Evolutionary conservation across 148 eudicot genomes (phyloP).

Genomic region (Vaccinium myrtillus): DNA sequence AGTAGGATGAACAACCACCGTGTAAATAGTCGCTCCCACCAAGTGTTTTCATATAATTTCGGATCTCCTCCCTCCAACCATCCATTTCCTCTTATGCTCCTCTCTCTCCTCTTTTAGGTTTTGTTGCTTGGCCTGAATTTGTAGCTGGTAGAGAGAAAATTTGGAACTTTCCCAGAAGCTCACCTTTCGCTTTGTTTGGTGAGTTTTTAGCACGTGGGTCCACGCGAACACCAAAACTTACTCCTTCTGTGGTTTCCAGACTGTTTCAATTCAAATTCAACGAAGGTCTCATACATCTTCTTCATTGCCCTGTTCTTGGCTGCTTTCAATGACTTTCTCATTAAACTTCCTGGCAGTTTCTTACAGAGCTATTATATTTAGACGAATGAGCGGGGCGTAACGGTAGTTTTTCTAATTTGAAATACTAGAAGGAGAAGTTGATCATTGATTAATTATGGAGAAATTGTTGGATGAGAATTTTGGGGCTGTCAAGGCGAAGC

Average conservation of each 20-base stretch:
- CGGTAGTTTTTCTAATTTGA: not conserved
- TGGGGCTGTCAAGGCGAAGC: constrained; percentile 49
- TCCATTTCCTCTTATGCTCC: not conserved
- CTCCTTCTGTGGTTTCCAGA: not conserved
- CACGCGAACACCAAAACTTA: not conserved
- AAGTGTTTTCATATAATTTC: not conserved
- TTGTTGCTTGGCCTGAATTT: no score
- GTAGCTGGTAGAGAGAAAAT: not conserved
- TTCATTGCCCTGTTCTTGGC: not conserved
- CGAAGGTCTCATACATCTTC: not conserved
- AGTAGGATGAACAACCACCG: not conserved
- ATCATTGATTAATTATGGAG: constrained; percentile 26
- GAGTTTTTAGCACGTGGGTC: not conserved
- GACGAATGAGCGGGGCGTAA: not conserved
- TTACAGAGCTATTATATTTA: no score
- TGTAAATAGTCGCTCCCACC: not conserved
- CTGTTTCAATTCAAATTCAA: not conserved
- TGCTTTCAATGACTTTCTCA: not conserved
- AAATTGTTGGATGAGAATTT: constrained; percentile 44
- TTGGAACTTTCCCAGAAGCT: not conserved
- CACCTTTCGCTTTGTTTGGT: not conserved
- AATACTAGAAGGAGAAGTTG: not conserved
- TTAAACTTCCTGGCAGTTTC: not conserved
- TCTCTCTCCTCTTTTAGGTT: not conserved
- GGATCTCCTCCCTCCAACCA: not conserved